These are phyloP conservation scores for Insectozyma bohioensis DNA, from an alignment of 1,139 yeast species.

Conservation along the genomic window DNA sequence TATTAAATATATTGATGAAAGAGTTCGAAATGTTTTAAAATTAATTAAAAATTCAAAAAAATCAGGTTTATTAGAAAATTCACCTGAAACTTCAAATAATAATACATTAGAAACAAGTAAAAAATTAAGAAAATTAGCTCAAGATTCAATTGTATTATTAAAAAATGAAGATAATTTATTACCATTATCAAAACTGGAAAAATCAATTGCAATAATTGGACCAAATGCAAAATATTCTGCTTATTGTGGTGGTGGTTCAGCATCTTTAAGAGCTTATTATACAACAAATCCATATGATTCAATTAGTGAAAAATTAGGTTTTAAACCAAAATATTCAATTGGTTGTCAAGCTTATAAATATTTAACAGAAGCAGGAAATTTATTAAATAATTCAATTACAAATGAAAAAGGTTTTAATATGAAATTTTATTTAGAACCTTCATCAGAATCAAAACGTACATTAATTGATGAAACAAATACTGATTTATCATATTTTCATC, in stretches of 20 bases:
- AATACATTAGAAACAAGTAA: conserved; percentile 43
- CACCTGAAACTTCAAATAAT: conserved; percentile 25
- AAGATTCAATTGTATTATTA: conserved; percentile 52
- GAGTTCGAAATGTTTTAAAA: conserved; percentile 47
- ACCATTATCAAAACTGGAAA: conserved; percentile 31
- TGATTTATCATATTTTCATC: conserved; percentile 34
- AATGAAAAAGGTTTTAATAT: conserved; percentile 44
- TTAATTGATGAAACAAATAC: conserved; percentile 37
- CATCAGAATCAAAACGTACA: conserved; percentile 18
- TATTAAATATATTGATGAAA: conserved; percentile 37
- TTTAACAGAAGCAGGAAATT: conserved; percentile 29
- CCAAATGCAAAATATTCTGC: conserved; percentile 33
- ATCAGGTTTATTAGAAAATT: conserved; percentile 39
- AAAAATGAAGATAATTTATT: conserved; percentile 47
- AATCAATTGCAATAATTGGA: conserved; percentile 31
- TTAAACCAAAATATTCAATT: conserved; percentile 19
- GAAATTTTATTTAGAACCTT: conserved; percentile 34
- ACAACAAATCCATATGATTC: conserved; percentile 31
- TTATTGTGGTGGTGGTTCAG: conserved; percentile 38
- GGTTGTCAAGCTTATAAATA: conserved; percentile 25
- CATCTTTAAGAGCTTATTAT: conserved; percentile 30
- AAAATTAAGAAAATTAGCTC: conserved; percentile 47
- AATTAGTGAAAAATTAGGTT: conserved; percentile 21
- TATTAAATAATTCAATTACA: conserved; percentile 21
- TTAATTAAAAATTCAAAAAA: conserved; percentile 40